Evolutionary conservation across 2,329 filamentous ascomycete species (phyloP), one percentile per base, ranked within the genome.

Genomic region (Trichoderma guizhouense): DNA sequence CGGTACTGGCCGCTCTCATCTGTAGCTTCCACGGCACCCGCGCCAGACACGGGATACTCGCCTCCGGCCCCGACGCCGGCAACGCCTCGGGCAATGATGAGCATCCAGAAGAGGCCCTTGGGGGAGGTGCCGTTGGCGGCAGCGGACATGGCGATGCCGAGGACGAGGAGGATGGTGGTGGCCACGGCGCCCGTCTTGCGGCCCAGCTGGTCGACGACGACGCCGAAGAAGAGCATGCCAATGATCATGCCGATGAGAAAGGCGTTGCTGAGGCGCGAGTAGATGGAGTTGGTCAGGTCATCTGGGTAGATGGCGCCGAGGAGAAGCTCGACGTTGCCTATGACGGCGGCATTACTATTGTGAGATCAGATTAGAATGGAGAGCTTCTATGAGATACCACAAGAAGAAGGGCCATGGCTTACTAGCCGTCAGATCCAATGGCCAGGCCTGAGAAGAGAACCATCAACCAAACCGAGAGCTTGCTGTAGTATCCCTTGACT

Each of bases 161-260:
- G 72, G 3, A 86, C 81, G 8, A 88, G 77, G 55, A 87, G 79
- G 18, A 81, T 65, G 0, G 86, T 87, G 0, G 86, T 83, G 5
- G 81, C 79, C 5, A 87, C 77, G 51, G 84, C 82, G 14, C 85
- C 86, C 0, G 82, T 86, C 55, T 83, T 82, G 51, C 86, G 81
- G n/a, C 86, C 86, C 5, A 87, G 75, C 21, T 83, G 82, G 74
- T 87, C 86, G 73, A 86, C 84, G 7, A 85, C 76, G 11, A 83
- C 78, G 7, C 86, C 86, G 72, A 89, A 88, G 74, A 84, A 79
- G 8, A 89, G 77, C 83, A 88, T 89, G 65, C 87, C 87, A 65
- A 88, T 78, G 70, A 88, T 87, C 78, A 86, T 84, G 61, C 87
- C 88, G 65, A 89, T 84, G 6, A 88, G 80, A 73, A 86, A 87